Evolutionary conservation across 2,329 filamentous ascomycete genomes (phyloP).

Genomic region (Ophiocordyceps unilateralis): DNA sequence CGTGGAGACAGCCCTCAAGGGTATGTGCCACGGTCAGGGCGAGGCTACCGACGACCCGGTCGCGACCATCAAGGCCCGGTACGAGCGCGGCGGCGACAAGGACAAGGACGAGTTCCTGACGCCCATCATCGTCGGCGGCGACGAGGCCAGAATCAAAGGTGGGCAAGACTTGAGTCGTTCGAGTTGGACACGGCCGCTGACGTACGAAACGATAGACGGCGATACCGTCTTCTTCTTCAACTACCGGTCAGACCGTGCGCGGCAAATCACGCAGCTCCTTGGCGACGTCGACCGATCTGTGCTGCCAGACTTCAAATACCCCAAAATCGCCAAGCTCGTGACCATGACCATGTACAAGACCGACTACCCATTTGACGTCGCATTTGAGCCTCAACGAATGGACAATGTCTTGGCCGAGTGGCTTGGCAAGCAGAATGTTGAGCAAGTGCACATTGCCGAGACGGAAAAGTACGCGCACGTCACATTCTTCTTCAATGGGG

Average conservation of each 20-base stretch:
- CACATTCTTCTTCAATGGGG: constrained; percentile 99
- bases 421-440: constrained; percentile 71
- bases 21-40: constrained; percentile 69
- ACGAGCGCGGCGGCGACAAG: constrained; percentile 46
- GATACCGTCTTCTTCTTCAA: constrained; percentile 99
- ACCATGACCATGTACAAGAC: constrained; percentile 99
- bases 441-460: constrained; percentile 94
- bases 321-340: constrained; percentile 66
- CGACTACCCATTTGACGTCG: constrained; percentile 81
- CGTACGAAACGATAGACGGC: constrained; percentile 46
- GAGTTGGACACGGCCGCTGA: constrained; percentile 4
- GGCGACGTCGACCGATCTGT: constrained; percentile 86
- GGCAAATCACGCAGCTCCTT: constrained; percentile 87
- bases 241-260: constrained; percentile 95
- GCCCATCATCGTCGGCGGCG: constrained; percentile 85
- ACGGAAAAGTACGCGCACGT: constrained; percentile 99
- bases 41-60: constrained; percentile 74
- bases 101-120: constrained; percentile 98
- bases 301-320: constrained; percentile 80
- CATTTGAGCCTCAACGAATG: constrained; percentile 91
- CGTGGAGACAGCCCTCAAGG: constrained; percentile 77
- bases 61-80: constrained; percentile 71
- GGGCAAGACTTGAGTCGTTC: constrained; percentile 8
- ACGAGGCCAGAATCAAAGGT: constrained; percentile 74
- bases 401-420: constrained; percentile 96